A percentile compares a stretch with the other conserved stretches of the same genome.
These are phyloP conservation scores for Vigna reflexopilosa DNA, from an alignment of 306 rosid genomes.

Conservation along the genomic window DNA sequence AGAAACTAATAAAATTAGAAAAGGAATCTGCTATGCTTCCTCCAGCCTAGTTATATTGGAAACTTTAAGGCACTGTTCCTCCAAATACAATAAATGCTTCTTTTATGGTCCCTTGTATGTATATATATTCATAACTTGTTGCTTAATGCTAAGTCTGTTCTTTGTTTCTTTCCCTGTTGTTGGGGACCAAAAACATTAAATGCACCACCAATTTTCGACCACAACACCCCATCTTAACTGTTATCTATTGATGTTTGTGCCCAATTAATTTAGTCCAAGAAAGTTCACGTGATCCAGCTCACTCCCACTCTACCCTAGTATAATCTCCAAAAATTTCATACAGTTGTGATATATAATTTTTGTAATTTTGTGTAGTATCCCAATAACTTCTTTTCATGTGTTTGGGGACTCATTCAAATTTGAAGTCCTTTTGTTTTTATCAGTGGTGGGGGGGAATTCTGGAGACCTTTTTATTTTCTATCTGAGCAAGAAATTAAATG, in stretches of 20 bases:
- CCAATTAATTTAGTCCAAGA: not conserved
- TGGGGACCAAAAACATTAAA: conserved; percentile 24
- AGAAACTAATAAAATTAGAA: too few relatives aligned
- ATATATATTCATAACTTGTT: not conserved
- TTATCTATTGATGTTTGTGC: not conserved
- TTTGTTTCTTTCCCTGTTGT: not conserved
- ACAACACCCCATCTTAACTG: not conserved
- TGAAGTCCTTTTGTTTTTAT: too few relatives aligned
- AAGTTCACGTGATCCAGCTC: conserved; percentile 29
- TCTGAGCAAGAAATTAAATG: not conserved
- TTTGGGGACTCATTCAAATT: not conserved
- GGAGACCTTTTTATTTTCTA: not conserved
- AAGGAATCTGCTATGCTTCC: too few relatives aligned
- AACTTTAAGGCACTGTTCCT: not conserved
- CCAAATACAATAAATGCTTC: not conserved
- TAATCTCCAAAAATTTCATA: too few relatives aligned
- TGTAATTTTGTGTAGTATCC: too few relatives aligned
- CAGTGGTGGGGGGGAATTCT: too few relatives aligned
- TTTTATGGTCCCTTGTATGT: not conserved
- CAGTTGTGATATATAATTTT: too few relatives aligned
- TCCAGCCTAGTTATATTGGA: too few relatives aligned
- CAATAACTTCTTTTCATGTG: too few relatives aligned
- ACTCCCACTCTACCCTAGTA: not conserved
- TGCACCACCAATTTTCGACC: not conserved
- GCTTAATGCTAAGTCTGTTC: not conserved